These are phyloP conservation scores for Teratosphaeria epicoccoides DNA, from an alignment of 2,329 filamentous ascomycete species.

Conservation along the genomic window DNA sequence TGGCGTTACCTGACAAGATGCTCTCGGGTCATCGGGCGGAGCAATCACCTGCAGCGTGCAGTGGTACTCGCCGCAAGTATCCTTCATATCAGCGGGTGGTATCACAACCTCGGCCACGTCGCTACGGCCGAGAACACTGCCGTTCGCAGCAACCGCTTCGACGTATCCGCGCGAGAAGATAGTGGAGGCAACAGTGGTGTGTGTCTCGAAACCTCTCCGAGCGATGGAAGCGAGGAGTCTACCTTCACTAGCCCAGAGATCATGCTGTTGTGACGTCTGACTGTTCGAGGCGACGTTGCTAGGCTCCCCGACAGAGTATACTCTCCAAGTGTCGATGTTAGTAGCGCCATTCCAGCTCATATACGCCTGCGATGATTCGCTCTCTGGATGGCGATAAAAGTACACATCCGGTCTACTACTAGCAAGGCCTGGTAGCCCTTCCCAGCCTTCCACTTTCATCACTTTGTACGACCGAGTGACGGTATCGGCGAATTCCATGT, in stretches of 20 bases:
- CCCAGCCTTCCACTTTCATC: neutral
- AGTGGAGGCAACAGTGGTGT: neutral
- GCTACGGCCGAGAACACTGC: neutral
- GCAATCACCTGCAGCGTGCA: neutral
- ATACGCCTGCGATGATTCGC: neutral
- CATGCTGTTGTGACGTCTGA: no score
- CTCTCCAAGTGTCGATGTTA: conserved; percentile 5
- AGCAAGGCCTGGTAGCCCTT: neutral
- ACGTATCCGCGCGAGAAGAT: neutral
- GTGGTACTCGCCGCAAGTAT: neutral
- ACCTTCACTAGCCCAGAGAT: no score
- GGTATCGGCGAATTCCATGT: no score
- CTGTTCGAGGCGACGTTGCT: no score
- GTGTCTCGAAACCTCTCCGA: neutral
- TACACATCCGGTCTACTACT: neutral
- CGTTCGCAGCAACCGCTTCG: neutral
- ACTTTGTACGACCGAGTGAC: no score
- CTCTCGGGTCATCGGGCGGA: no score
- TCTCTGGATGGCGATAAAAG: neutral
- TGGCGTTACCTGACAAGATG: neutral
- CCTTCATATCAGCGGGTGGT: neutral
- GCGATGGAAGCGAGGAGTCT: neutral
- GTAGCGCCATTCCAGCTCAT: neutral
- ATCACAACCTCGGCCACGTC: neutral
- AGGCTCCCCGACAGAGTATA: conserved; percentile 5